Conservation (phyloP, 1,284 basidiomycete genomes). For the Blastosporella zonata region DNA sequence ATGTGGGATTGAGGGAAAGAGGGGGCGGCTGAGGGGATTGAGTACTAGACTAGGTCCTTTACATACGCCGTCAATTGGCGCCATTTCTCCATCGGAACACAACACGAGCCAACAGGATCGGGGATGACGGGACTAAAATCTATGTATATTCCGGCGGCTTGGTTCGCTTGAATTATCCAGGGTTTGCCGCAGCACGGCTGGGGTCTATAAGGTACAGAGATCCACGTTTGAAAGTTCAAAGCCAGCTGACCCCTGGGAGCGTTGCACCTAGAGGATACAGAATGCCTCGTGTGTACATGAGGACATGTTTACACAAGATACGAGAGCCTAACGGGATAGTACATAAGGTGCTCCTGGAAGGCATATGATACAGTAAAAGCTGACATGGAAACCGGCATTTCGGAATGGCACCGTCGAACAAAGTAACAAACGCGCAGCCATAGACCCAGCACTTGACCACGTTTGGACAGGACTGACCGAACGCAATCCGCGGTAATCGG, state of each 20-base stretch:
- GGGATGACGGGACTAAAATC: constrained; percentile 17
- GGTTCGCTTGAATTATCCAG: constrained; percentile 12
- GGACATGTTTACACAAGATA: neutral
- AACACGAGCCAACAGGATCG: constrained; percentile 16
- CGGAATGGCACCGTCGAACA: neutral
- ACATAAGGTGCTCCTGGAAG: neutral
- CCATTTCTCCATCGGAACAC: constrained; percentile 23
- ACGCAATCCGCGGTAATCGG: neutral
- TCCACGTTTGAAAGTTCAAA: constrained; percentile 11
- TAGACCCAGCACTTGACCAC: neutral
- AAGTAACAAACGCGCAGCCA: neutral
- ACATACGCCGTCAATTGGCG: constrained; percentile 15
- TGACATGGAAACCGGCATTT: neutral
- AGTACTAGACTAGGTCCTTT: constrained; percentile 11
- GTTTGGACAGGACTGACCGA: neutral
- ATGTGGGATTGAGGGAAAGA: constrained; percentile 4
- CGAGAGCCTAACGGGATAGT: neutral
- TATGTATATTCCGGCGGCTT: constrained; percentile 18
- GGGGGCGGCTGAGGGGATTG: neutral
- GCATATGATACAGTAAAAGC: neutral
- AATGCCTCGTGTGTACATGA: neutral
- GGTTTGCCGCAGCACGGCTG: constrained; percentile 15
- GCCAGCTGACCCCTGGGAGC: constrained; percentile 15
- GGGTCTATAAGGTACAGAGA: constrained; percentile 13
- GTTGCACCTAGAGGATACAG: neutral